Conservation (phyloP, 371 early-diverging fungal species). For the Quaeritorhiza haematococci region DNA sequence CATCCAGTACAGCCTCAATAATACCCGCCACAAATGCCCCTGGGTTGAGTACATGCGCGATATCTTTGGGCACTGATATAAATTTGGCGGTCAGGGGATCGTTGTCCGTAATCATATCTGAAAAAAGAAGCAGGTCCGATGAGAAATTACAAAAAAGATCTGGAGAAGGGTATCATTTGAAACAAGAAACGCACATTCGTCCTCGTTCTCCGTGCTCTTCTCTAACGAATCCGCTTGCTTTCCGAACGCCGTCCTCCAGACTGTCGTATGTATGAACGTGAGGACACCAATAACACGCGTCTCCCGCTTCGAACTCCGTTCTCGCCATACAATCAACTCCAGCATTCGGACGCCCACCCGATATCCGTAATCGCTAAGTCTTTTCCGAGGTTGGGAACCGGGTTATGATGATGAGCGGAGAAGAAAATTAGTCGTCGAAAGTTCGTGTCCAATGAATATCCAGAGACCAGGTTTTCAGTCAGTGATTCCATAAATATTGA, state of each 20-base stretch:
- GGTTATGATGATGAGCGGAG: neutral
- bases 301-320: slow-evolving; percentile 81
- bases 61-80: slow-evolving; percentile 88
- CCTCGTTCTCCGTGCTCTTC: slow-evolving; percentile 88
- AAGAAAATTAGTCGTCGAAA: neutral
- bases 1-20: slow-evolving; percentile 88
- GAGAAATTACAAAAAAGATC: neutral
- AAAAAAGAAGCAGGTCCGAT: neutral
- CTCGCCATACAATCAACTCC: slow-evolving; percentile 83
- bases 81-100: slow-evolving; percentile 82
- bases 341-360: slow-evolving; percentile 83
- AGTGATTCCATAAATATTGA: no score
- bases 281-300: slow-evolving; percentile 78
- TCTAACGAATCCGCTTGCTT: slow-evolving; percentile 92
- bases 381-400: slow-evolving; percentile 18
- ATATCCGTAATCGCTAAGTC: slow-evolving; percentile 86
- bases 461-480: no score
- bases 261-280: slow-evolving; percentile 82
- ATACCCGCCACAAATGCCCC: slow-evolving; percentile 93
- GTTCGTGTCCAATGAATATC: no score
- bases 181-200: slow-evolving; percentile 70
- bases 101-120: slow-evolving; percentile 96
- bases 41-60: slow-evolving; percentile 75
- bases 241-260: slow-evolving; percentile 91
- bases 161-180: neutral